Evolutionary conservation across 495 filamentous ascomycete species (phyloP).

Genomic region (Daldinia decipiens): DNA sequence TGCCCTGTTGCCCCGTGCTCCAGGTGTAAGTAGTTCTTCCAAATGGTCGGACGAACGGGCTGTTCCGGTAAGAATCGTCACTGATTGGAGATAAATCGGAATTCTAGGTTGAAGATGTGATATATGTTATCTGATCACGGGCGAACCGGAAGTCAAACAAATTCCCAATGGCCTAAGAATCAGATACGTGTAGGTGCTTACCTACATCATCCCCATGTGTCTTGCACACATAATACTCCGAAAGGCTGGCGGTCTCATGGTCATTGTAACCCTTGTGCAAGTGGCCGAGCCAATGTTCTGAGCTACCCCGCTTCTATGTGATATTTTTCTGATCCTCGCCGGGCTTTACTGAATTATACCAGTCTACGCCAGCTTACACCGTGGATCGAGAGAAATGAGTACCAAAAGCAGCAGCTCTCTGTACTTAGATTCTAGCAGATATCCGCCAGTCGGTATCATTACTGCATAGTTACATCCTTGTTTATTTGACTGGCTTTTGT

Average conservation of each 20-base stretch:
- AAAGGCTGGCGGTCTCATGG: neutral
- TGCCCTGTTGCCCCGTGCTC: neutral
- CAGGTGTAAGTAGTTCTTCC: neutral
- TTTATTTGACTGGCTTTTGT: neutral
- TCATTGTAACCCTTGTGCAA: neutral
- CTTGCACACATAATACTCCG: slow-evolving; percentile 1
- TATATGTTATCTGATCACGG: slow-evolving; percentile 12
- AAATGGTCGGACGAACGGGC: slow-evolving; percentile 11
- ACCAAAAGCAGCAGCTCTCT: neutral
- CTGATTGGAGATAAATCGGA: neutral
- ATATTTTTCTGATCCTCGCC: neutral
- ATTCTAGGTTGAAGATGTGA: neutral
- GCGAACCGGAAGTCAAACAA: neutral
- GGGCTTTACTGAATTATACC: neutral
- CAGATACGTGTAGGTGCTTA: neutral
- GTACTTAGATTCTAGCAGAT: neutral
- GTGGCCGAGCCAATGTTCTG: neutral
- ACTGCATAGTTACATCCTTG: neutral
- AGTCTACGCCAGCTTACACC: neutral
- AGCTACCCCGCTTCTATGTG: slow-evolving; percentile 7
- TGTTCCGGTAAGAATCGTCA: neutral
- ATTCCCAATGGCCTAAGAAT: neutral
- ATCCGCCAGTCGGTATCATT: neutral
- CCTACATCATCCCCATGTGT: no score
- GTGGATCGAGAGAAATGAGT: neutral